Base-by-base conservation (phyloP, 2,329 filamentous ascomycete genomes). In the Penicillium sclerotigenum region DNA sequence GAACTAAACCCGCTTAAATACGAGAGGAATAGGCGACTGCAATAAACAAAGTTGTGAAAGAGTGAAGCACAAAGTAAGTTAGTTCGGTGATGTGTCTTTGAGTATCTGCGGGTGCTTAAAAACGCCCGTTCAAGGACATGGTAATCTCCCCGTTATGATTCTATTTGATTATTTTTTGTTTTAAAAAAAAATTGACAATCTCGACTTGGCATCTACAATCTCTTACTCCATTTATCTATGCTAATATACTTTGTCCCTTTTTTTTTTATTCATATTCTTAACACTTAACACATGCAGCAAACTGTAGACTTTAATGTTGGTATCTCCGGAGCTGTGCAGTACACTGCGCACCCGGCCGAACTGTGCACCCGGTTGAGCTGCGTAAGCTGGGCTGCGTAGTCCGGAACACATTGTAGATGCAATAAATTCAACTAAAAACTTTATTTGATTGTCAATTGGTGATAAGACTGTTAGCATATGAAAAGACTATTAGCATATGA, bases 61-160 rank as follows among this genome's bases (percentile, higher is more conserved):
- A 29, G 38, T 42, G 37, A 49, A 47, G 37, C 7, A n/a, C 48
- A 34, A 34, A 43, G 36, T 31, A 34, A 29, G 47, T 43, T 31
- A 34, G 36, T 49, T 49, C 34, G 37, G 36, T 36, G 49, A 56
- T 20, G 54, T 52, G 54, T 28, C 42, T 54, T 53, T 37, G 48
- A 51, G 22, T 34, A 46, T 24, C 29, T 33, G 29, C 43, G 43
- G 43, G 43, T 51, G 53, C 40, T 31, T 18, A 22, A 29, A 22
- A 29, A 41, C 33, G n/a, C 36, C 49, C 29, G 18, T 38, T n/a
- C 42, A 59, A 37, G 26, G 28, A 34, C 18, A 38, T 50, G 18
- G 22, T 42, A 41, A 42, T 49, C 37, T 54, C 29, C 29, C 28
- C 10, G 8, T 29, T 28, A n/a, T 34, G 41, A 38, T 28, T 11